These are phyloP conservation scores for Pyricularia pennisetigena DNA, from an alignment of 2,329 filamentous ascomycete species.

Conservation along the genomic window DNA sequence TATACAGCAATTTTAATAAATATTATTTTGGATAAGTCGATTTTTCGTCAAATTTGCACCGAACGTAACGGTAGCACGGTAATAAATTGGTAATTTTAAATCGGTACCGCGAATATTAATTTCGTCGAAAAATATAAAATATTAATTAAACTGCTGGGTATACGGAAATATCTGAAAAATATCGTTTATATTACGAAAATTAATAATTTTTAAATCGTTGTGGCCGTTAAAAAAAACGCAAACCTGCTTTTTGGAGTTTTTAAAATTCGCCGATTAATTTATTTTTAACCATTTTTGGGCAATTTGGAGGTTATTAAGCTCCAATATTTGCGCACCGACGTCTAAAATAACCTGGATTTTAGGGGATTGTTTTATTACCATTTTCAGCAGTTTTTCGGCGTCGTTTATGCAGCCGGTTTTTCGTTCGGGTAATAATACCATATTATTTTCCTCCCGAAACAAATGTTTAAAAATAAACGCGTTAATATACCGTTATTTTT, in stretches of 20 bases:
- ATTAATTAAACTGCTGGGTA: constrained; percentile 41
- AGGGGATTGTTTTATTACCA: constrained; percentile 27
- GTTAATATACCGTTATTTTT: constrained; percentile 51
- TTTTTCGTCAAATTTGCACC: constrained; percentile 60
- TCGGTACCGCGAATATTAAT: constrained; percentile 63
- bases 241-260: constrained; percentile 34
- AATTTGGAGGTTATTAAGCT: constrained; percentile 46
- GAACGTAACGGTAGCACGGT: constrained; percentile 57
- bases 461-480: constrained; percentile 53
- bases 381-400: constrained; percentile 32
- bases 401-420: constrained; percentile 42
- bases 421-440: constrained; percentile 18
- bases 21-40: constrained; percentile 51
- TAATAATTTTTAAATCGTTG: constrained; percentile 44
- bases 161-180: constrained; percentile 49
- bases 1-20: too few species aligned
- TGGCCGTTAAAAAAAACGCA: constrained; percentile 48
- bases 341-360: constrained; percentile 54
- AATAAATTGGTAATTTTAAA: constrained; percentile 46
- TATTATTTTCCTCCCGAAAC: constrained; percentile 40
- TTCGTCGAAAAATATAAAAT: constrained; percentile 61
- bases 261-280: constrained; percentile 5
- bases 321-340: constrained; percentile 60
- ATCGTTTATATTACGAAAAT: constrained; percentile 34
- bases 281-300: constrained; percentile 41